Evolutionary conservation across 768 basidiomycete genomes (phyloP), one percentile per base, ranked within the genome.

Genomic region (Nevesoporus exiguus): DNA sequence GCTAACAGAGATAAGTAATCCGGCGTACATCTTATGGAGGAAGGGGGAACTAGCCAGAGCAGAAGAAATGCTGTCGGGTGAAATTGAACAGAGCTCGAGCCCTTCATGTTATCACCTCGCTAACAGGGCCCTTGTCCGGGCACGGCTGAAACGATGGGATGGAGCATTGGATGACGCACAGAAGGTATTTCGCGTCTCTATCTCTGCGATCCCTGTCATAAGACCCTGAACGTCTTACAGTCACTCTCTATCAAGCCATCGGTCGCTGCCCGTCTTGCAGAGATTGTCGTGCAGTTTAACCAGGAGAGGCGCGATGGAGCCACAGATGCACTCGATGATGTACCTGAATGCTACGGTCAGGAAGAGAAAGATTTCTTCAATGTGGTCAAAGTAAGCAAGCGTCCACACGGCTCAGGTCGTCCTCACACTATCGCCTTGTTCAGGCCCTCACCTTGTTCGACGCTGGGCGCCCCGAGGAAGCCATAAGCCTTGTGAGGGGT

Each of bases 71-170:
- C 13, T 64, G 19, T 65, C 63, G 1, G 15, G n/a, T 25, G 63
- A 64, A 29, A 55, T 65, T 1, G 39, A 29, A n/a, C 22, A 25
- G n/a, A 10, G 15, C 9, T 42, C 34, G 17, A 39, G 6, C 8
- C 21, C 8, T 29, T 39, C 21, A 22, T 48, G 47, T n/a, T 48
- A 43, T 25, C 29, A 47, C 50, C 36, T 53, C 27, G 56, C 57
- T 13, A 62, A 56, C n/a, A 41, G 63, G 22, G 56, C 63, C 15
- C 41, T 64, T 7, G 14, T 64, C 15, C 60, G 56, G 8, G 43
- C 45, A 14, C 60, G 46, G 5, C 17, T 54, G 22, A 21, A 19
- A 25, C 40, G 49, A n/a, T 61, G 56, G 52, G 47, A 48, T 21
- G 39, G 7, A 7, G 63, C 63, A 19, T 33, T 59, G 30, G 43